These are phyloP conservation scores for Flaveria sonorensis DNA, from an alignment of 129 eudicot genomes.

Conservation along the genomic window DNA sequence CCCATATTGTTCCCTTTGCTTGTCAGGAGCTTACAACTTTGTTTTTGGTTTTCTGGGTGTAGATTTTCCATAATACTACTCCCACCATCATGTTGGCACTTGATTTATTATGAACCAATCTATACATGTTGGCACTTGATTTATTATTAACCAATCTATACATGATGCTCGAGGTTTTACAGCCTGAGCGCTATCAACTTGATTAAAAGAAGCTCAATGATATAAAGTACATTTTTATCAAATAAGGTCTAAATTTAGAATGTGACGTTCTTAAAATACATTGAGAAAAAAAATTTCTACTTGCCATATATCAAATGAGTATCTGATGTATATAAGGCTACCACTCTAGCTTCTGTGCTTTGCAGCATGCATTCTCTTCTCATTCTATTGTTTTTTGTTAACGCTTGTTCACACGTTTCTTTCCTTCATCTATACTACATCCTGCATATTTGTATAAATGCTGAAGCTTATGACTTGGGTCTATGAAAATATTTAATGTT, in stretches of 20 bases:
- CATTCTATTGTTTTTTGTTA: background rate
- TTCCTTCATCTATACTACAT: background rate
- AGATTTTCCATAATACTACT: background rate
- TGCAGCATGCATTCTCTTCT: background rate
- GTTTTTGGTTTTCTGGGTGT: background rate
- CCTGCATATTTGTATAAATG: slow-evolving; percentile 6
- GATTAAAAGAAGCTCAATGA: background rate
- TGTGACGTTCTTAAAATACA: background rate
- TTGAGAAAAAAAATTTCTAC: background rate
- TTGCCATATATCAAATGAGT: background rate
- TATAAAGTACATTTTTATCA: background rate
- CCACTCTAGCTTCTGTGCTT: background rate
- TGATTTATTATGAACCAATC: background rate
- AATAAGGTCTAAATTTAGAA: background rate
- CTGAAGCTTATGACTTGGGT: slow-evolving; percentile 19
- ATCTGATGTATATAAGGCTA: background rate
- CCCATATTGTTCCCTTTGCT: background rate
- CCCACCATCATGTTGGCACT: background rate
- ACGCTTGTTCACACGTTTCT: background rate
- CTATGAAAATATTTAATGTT: background rate
- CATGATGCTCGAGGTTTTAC: background rate
- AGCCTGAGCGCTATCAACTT: background rate
- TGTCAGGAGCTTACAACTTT: background rate
- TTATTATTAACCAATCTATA: background rate
- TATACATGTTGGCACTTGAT: background rate